A percentile compares a stretch with the other conserved stretches of the same genome.
phyloP scores from a whole-genome alignment of 768 basidiomycete species.

The Trametes gibbosa region DNA sequence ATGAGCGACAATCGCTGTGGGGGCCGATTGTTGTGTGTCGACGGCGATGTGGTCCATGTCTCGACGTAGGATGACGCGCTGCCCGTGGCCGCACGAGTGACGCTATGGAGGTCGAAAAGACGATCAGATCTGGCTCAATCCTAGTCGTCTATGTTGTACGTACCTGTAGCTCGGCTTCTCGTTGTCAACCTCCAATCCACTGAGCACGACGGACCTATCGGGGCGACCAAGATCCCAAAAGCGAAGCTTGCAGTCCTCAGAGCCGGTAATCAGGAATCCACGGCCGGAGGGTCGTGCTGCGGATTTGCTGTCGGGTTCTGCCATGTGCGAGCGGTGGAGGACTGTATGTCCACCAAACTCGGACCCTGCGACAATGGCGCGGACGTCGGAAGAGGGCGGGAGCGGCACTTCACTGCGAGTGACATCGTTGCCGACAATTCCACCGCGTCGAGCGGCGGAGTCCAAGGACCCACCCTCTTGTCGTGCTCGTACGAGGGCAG shows the following conservation, averaged over 20 bases:
- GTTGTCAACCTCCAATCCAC: constrained; percentile 70
- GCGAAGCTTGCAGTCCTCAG: constrained; percentile 84
- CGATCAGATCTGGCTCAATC: constrained; percentile 1
- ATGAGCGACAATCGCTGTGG: constrained; percentile 76
- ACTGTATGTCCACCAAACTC: constrained; percentile 75
- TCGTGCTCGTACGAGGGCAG: constrained; percentile 72
- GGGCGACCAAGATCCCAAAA: constrained; percentile 82
- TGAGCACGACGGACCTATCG: constrained; percentile 75
- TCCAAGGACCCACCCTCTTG: constrained; percentile 37
- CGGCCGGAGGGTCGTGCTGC: constrained; percentile 39
- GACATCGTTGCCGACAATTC: constrained; percentile 15
- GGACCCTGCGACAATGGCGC: constrained; percentile 64
- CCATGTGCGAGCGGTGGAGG: constrained; percentile 30
- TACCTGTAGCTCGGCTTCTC: constrained; percentile 81
- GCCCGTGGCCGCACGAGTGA: constrained; percentile 37
- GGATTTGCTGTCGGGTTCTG: constrained; percentile 28
- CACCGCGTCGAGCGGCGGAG: constrained; percentile 13
- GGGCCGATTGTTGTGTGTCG: constrained; percentile 59
- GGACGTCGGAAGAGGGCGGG: constrained; percentile 62
- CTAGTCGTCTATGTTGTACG: constrained; percentile 15
- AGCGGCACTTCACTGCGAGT: constrained; percentile 34
- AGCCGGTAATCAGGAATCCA: constrained; percentile 84
- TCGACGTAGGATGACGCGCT: constrained; percentile 57
- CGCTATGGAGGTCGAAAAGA: constrained; percentile 29
- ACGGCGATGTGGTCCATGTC: constrained; percentile 51